Base-by-base conservation (phyloP, 176 grass and related monocot genomes). In the Zea luxurians region DNA sequence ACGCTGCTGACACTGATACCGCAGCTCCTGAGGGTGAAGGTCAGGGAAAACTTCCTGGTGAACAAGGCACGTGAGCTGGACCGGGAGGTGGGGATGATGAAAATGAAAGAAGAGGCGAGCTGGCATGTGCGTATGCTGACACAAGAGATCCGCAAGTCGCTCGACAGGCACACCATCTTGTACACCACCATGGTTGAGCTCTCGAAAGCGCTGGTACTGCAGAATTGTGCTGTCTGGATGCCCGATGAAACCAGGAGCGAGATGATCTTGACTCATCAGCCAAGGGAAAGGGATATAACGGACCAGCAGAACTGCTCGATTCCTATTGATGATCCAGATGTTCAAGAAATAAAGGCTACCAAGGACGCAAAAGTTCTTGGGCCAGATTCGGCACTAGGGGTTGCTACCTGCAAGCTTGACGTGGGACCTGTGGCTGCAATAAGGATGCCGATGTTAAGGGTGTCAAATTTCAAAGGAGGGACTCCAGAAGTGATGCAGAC, bases 181-280 rank as follows among this genome's bases (percentile, higher is more conserved):
- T 90, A 92, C 76, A 92, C 85, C 37, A 96, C 93, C 74, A 81
- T 96, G 90, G 87, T 96, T 21, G 79, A 96, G 67, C 87, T 96
- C 17, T 92, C 93, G 7, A 88, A 92, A 47, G 78, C 90, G 2
- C 69, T 96, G 40, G 64, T 86, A 10, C 71, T 96, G 44, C 85
- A 88, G 77, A 92, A 96, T 17, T 96, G 93, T 58, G 89, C 93
- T 12, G 90, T 96, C 1, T 96, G 93, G 93, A 96, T 96, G 93
- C 87, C 85, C 0, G 45, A 86, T 21, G 90, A 90, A 37, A 81
- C 41, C 61, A 80, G 71, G 66, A 83, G 54, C 17, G 48, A 83
- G 43, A 92, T 96, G 93, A 71, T 90, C 64, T 9, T 96, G 38
- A 92, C 90, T 7, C 93, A 96, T 83, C 84, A 96, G 44, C 54